Evolutionary conservation across 768 basidiomycete genomes (phyloP).

Genomic region (Lepiota brunneoincarnata): DNA sequence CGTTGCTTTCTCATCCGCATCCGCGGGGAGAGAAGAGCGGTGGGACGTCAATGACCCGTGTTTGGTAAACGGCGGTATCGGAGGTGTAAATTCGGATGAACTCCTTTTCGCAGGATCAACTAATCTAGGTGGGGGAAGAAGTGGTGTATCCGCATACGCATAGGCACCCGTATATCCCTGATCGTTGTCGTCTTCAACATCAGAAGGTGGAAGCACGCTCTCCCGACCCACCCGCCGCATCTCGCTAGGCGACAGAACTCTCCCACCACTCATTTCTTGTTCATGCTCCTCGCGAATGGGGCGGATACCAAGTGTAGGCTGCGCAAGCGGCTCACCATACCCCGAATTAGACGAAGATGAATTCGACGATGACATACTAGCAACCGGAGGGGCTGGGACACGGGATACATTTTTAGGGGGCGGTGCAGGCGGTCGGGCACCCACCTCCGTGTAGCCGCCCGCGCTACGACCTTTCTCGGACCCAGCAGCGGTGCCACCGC

Average conservation of each 20-base stretch:
- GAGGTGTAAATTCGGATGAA: slow-evolving; percentile 19
- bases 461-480: background rate
- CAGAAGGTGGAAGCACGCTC: slow-evolving; percentile 24
- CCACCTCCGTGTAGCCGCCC: slow-evolving; percentile 18
- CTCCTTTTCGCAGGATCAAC: slow-evolving; percentile 27
- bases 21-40: slow-evolving; percentile 29
- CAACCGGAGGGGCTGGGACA: slow-evolving; percentile 40
- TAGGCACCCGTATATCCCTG: slow-evolving; percentile 26
- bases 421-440: slow-evolving; percentile 17
- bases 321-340: slow-evolving; percentile 41
- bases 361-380: slow-evolving; percentile 35
- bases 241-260: slow-evolving; percentile 33
- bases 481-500: slow-evolving; percentile 13
- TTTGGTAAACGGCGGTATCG: slow-evolving; percentile 16
- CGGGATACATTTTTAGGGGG: slow-evolving; percentile 22
- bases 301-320: slow-evolving; percentile 37
- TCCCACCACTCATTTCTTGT: slow-evolving; percentile 27
- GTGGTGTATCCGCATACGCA: slow-evolving; percentile 27
- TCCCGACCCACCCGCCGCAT: slow-evolving; percentile 35
- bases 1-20: slow-evolving; percentile 42
- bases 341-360: slow-evolving; percentile 45
- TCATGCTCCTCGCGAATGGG: slow-evolving; percentile 29
- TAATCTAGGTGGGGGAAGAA: slow-evolving; percentile 32
- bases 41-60: slow-evolving; percentile 20
- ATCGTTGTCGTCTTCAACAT: slow-evolving; percentile 20